Conservation (phyloP, 2,329 filamentous ascomycete species). For the Aspergillus sp. region DNA sequence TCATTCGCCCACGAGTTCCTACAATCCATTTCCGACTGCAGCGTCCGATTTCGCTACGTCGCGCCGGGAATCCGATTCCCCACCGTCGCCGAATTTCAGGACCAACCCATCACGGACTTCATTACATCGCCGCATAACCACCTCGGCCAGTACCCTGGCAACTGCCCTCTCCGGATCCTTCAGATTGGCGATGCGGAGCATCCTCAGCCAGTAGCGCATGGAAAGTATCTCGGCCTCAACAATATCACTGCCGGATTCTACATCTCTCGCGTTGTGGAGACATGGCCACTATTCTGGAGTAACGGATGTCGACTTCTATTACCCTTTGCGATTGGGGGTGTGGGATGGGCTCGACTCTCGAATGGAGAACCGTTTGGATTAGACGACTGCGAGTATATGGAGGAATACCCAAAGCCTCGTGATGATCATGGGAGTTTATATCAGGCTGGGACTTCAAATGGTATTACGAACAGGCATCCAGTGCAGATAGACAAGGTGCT, state of each 20-base stretch:
- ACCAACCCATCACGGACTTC: slow-evolving; percentile 13
- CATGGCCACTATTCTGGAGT: slow-evolving; percentile 6
- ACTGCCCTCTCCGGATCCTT: slow-evolving; percentile 11
- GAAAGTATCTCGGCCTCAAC: background rate
- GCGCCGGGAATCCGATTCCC: slow-evolving; percentile 17
- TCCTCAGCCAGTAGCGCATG: background rate
- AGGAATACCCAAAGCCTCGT: slow-evolving; percentile 7
- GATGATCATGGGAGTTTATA: slow-evolving; percentile 12
- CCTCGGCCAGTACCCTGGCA: slow-evolving; percentile 4
- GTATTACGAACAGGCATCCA: slow-evolving; percentile 8
- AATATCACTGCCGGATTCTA: slow-evolving; percentile 16
- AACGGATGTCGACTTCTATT: slow-evolving; percentile 16
- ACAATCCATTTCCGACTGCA: slow-evolving; percentile 1
- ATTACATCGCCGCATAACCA: slow-evolving; percentile 3
- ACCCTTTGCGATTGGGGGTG: slow-evolving; percentile 16
- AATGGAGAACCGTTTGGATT: slow-evolving; percentile 14
- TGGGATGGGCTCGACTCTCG: slow-evolving; percentile 13
- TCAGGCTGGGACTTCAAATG: slow-evolving; percentile 10
- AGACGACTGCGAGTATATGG: background rate
- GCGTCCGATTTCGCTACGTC: slow-evolving; percentile 17
- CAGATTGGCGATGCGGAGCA: slow-evolving; percentile 6
- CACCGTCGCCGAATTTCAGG: slow-evolving; percentile 6
- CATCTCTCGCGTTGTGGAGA: slow-evolving; percentile 7
- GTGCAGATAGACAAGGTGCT: slow-evolving; percentile 26
- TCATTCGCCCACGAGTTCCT: slow-evolving; percentile 7